Percentiles rank a stretch among this genome's conserved stretches.
Evolutionary conservation across 768 basidiomycete species (phyloP).

Genomic region (Leccinum truebloodii): DNA sequence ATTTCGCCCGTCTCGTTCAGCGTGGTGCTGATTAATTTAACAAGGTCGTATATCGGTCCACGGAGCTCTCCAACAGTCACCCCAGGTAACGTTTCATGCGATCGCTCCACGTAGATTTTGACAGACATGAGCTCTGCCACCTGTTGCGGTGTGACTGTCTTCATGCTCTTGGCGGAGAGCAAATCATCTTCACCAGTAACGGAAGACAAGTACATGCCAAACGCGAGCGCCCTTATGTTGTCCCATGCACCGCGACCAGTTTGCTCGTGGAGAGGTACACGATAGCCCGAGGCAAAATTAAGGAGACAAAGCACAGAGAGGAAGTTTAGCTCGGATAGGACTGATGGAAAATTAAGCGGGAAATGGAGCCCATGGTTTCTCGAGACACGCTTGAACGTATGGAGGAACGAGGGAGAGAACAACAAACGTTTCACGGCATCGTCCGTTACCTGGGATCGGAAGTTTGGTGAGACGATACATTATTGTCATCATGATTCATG

Average conservation of each 20-base stretch:
- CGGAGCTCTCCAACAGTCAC: conserved; percentile 74
- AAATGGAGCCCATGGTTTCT: conserved; percentile 68
- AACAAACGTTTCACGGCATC: conserved; percentile 62
- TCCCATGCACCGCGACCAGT: conserved; percentile 85
- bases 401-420: conserved; percentile 60
- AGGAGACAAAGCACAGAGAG: conserved; percentile 76
- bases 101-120: conserved; percentile 64
- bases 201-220: conserved; percentile 72
- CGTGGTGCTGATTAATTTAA: conserved; percentile 60
- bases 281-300: conserved; percentile 85
- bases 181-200: conserved; percentile 53
- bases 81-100: conserved; percentile 69
- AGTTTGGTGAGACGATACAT: conserved; percentile 12
- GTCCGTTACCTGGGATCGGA: conserved; percentile 49
- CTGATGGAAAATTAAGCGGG: conserved; percentile 77
- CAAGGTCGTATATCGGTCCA: conserved; percentile 72
- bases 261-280: conserved; percentile 65
- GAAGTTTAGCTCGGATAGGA: conserved; percentile 76
- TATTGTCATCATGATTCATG: neutral
- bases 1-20: conserved; percentile 74
- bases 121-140: conserved; percentile 77
- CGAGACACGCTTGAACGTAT: conserved; percentile 63
- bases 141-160: conserved; percentile 47
- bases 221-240: conserved; percentile 71
- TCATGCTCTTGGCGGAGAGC: conserved; percentile 70